Evolutionary conservation across 2,329 filamentous ascomycete species (phyloP), one percentile per base, ranked within the genome.

Genomic region (Fusarium incarnatum): DNA sequence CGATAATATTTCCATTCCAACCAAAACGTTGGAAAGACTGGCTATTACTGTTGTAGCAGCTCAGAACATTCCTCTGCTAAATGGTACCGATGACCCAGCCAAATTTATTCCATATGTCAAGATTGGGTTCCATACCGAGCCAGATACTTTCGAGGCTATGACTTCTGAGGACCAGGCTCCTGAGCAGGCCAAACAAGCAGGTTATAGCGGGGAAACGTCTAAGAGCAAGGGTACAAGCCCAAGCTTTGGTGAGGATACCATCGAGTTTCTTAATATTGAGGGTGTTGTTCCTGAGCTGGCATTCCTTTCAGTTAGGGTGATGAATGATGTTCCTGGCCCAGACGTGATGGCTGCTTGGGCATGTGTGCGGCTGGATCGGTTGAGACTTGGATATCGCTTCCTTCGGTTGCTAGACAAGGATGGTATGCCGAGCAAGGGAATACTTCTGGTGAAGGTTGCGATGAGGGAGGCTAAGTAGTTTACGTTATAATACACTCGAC

Each of bases 101-200:
- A 64, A 64, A 5, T 64, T 64, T 8, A 64, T 64, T 12, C 50
- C 61, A 1, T 64, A 64, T 1, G 50, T 64, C 7, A 64, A 64
- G 2, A 40, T 64, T 2, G 61, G 60, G 1, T 46, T 64, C 0
- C 61, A 64, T 7, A 64, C 60, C 0, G 60, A 64, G 3, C 59
- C 45, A 10, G 40, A 64, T 25, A 60, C 60, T 2, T 41, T 64
- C 10, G 20, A 23, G 1, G 45, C 61, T 0, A 64, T 64, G 32
- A 42, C 49, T 0, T 22, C 49, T 0, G 52, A 64, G 6, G 8
- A 58, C 3, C 40, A 46, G n/a, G 58, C 28, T 0, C 25, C 37
- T 0, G 61, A 64, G 0, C 16, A 64, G 1, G 46, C 40, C 3
- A 49, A 58, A 0, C 60, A 64, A 5, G 4, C 60, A 10, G 60